Conservation (phyloP, 805 yeast species). For the Sungouiozyma ichnusensis region DNA sequence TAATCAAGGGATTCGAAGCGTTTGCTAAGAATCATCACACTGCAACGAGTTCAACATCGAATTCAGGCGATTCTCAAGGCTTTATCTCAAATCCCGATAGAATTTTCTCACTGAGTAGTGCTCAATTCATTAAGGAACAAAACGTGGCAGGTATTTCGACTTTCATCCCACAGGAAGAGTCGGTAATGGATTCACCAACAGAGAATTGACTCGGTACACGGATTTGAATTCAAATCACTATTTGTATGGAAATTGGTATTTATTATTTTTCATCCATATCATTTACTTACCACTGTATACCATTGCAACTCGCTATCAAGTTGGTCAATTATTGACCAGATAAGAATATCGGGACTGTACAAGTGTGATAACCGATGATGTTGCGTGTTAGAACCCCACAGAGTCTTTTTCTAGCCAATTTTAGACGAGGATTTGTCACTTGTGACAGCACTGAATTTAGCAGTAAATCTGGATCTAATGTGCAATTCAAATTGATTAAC, state of each 20-base stretch:
- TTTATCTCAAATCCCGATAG: slow-evolving; percentile 48
- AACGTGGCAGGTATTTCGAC: neutral
- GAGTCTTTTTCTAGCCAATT: neutral
- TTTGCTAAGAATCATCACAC: slow-evolving; percentile 41
- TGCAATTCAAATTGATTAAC: slow-evolving; percentile 4
- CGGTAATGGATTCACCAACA: neutral
- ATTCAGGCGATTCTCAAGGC: neutral
- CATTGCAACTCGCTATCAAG: too few relatives aligned
- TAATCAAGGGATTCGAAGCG: slow-evolving; percentile 85
- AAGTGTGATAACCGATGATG: too few relatives aligned
- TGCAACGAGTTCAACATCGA: slow-evolving; percentile 11
- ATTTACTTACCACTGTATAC: too few relatives aligned
- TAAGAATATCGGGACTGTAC: too few relatives aligned
- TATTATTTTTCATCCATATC: too few relatives aligned
- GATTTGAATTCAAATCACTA: too few relatives aligned
- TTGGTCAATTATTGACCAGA: too few relatives aligned
- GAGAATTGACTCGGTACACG: too few relatives aligned
- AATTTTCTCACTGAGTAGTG: slow-evolving; percentile 66
- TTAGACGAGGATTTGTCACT: neutral
- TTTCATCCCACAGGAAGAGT: neutral
- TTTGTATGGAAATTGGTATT: too few relatives aligned
- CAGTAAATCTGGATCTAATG: slow-evolving; percentile 2
- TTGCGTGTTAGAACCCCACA: neutral
- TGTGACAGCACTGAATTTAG: neutral
- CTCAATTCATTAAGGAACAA: slow-evolving; percentile 49